These are phyloP conservation scores for Pseudogymnoascus sp. DNA, from an alignment of 2,329 filamentous ascomycete genomes.

Conservation along the genomic window DNA sequence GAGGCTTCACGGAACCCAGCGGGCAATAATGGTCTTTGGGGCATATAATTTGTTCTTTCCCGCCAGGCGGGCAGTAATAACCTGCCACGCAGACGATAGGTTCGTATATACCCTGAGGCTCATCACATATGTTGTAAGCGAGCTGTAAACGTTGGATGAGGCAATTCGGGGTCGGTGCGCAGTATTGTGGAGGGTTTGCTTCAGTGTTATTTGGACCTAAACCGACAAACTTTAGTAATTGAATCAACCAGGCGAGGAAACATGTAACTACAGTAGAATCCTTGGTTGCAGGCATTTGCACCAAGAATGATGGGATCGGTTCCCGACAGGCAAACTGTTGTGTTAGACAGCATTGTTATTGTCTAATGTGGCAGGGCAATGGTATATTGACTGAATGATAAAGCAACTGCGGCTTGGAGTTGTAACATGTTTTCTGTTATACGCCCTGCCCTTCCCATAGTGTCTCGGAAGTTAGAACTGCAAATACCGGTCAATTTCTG, in stretches of 20 bases:
- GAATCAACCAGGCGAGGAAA: background rate
- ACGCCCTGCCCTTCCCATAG: background rate
- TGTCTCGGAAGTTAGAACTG: background rate
- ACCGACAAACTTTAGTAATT: background rate
- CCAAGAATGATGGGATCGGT: background rate
- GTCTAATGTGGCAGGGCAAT: background rate
- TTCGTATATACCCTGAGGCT: slow-evolving; percentile 33
- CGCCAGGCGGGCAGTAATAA: slow-evolving; percentile 40
- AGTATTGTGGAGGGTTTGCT: slow-evolving; percentile 21
- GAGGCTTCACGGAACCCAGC: slow-evolving; percentile 40
- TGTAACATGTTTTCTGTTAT: background rate
- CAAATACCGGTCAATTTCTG: background rate
- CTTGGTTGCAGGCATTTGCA: background rate
- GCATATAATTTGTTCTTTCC: slow-evolving; percentile 36
- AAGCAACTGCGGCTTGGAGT: background rate
- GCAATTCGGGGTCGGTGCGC: slow-evolving; percentile 20
- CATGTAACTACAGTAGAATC: background rate
- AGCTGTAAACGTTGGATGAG: slow-evolving; percentile 13
- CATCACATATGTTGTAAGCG: slow-evolving; percentile 14
- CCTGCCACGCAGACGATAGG: slow-evolving; percentile 44
- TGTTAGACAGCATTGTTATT: background rate
- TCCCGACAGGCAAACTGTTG: background rate
- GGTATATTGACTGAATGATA: background rate
- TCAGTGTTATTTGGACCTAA: slow-evolving; percentile 20
- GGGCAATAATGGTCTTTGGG: slow-evolving; percentile 45